Percentiles rank a stretch among this genome's conserved stretches.
phyloP scores from a whole-genome alignment of 2,329 filamentous ascomycete genomes.

The Diaporthe batatas region DNA sequence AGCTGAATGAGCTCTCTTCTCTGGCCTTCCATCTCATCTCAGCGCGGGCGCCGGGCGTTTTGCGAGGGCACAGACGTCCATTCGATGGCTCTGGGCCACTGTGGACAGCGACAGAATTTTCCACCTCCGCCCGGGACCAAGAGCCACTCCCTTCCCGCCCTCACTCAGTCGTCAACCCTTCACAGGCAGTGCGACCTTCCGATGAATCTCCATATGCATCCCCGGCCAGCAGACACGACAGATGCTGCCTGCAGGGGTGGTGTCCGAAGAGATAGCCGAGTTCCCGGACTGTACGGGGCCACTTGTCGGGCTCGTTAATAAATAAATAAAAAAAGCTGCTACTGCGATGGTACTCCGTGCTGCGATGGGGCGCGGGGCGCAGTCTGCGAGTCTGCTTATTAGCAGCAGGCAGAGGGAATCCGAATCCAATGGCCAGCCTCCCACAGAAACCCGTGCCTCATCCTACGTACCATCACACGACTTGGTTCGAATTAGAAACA shows the following conservation, averaged over 20 bases:
- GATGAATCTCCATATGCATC: background rate
- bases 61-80: constrained; percentile 20
- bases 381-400: constrained; percentile 20
- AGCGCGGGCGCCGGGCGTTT: constrained; percentile 4
- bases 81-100: constrained; percentile 8
- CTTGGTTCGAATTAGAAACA: constrained; percentile 2
- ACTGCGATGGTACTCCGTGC: background rate
- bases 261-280: constrained; percentile 5
- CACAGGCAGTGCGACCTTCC: background rate
- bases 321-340: background rate
- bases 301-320: too few species aligned
- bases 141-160: background rate
- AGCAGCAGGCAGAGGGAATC: constrained; percentile 18
- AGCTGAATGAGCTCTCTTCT: constrained; percentile 11
- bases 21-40: constrained; percentile 2
- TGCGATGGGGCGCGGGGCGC: constrained; percentile 1
- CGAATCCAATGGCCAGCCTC: constrained; percentile 23
- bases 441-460: constrained; percentile 4
- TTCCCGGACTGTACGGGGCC: background rate
- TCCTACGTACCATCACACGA: constrained; percentile 11
- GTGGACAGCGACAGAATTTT: constrained; percentile 32
- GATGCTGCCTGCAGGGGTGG: background rate
- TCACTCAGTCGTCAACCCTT: background rate
- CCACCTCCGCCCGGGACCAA: background rate
- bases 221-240: constrained; percentile 14